Percentiles rank a stretch among this genome's conserved stretches.
Conservation (phyloP, 257 asterid species). For the Jacaranda mimosifolia region DNA sequence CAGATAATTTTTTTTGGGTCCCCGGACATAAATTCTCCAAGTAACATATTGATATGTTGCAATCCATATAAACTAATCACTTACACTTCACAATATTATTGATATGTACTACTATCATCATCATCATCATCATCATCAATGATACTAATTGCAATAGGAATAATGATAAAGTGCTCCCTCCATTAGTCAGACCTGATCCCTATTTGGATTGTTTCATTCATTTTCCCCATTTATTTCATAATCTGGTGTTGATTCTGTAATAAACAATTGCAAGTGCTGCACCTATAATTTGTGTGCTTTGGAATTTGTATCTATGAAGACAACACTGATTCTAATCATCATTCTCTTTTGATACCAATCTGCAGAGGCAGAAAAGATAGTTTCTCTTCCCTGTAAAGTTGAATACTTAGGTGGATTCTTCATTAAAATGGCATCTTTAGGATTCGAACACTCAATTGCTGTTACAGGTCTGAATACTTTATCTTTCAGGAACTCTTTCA, state of each 20-base stretch:
- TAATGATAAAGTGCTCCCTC: slow-evolving; percentile 8
- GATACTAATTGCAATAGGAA: neutral
- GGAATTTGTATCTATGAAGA: neutral
- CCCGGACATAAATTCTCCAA: neutral
- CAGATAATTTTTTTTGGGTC: neutral
- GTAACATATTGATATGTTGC: neutral
- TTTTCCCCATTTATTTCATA: slow-evolving; percentile 1
- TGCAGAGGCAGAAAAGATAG: slow-evolving; percentile 78
- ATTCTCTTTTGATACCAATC: slow-evolving; percentile 35
- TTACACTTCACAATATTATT: slow-evolving; percentile 7
- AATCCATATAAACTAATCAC: neutral
- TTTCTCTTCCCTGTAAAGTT: slow-evolving; percentile 74
- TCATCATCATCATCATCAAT: slow-evolving; percentile 23
- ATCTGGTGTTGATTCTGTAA: slow-evolving; percentile 2
- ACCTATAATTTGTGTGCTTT: neutral
- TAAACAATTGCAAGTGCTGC: slow-evolving; percentile 26
- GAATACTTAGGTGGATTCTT: slow-evolving; percentile 74
- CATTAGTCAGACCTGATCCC: neutral
- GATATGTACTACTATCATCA: neutral
- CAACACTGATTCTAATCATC: neutral
- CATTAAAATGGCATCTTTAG: slow-evolving; percentile 70
- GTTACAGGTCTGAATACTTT: slow-evolving; percentile 72
- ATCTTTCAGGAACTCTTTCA: slow-evolving; percentile 12
- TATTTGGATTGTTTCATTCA: slow-evolving; percentile 18
- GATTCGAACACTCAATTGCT: slow-evolving; percentile 94